Base-by-base conservation (phyloP, 1,284 basidiomycete species). In the Sphagnurus paluster region DNA sequence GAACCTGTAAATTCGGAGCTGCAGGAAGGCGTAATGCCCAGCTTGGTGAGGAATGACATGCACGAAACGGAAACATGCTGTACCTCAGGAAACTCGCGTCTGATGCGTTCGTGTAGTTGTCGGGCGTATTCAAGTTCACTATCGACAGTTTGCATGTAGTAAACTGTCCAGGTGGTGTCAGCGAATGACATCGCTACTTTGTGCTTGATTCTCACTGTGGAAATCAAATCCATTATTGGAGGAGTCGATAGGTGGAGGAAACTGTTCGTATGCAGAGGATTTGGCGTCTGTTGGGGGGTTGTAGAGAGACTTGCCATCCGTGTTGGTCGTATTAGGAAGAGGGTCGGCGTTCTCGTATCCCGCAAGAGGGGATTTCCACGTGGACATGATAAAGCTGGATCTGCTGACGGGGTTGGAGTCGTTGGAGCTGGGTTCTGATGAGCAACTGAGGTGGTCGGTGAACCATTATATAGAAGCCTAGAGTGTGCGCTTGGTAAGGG, bases 61-160 rank as follows among this genome's bases (percentile, higher is more conserved):
- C 14, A 26, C 37, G 32, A 28, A 34, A 11, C 33, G 6, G 21
- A 5, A 26, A 11, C n/a, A 60, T 20, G n/a, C n/a, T n/a, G n/a
- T 57, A 79, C 81, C 72, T 89, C 87, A 17, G 87, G 86, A 61
- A 87, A 89, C 56, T 88, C 86, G 45, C 77, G 61, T 13, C 75
- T 63, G 30, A 88, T 70, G n/a, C 78, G 70, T 51, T 83, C 80
- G 51, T 87, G 80, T 37, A 89, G 67, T 41, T 79, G 71, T n/a
- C 65, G 69, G 1, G 82, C 84, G 44, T 75, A 79, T 38, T 74
- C 64, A 0, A 63, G 48, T 42, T 88, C 72, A 3, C 60, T 57
- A 2, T 70, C 62, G n/a, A 70, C 65, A n/a, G 58, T 58, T 25
- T 70, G 76, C 62, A 76, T 75, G 61, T 84, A 84, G 54, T 88